These are phyloP conservation scores for Gentiana dahurica DNA, from an alignment of 257 asterid species.

Conservation along the genomic window DNA sequence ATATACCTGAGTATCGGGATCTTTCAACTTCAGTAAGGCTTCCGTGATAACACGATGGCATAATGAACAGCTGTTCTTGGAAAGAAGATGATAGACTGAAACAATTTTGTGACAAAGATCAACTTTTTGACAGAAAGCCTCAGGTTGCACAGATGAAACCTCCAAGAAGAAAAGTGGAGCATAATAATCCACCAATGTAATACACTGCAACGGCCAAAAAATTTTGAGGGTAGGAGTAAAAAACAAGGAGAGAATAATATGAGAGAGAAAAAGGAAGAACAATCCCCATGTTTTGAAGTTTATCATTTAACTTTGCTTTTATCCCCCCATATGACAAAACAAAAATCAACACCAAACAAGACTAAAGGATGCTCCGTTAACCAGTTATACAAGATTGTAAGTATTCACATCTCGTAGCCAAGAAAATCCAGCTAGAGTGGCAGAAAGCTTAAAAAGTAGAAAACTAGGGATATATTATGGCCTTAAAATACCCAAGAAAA, in stretches of 20 bases:
- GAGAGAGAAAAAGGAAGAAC: neutral
- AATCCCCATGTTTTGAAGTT: neutral
- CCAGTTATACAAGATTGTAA: too few relatives aligned
- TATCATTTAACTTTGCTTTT: neutral
- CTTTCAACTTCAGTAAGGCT: conserved; percentile 65
- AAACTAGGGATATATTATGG: neutral
- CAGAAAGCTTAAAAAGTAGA: too few relatives aligned
- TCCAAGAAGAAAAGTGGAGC: conserved; percentile 79
- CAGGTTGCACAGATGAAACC: conserved; percentile 43
- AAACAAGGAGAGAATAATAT: neutral
- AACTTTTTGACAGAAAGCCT: conserved; percentile 50
- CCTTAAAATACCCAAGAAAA: neutral
- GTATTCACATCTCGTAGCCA: too few relatives aligned
- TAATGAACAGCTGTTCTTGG: conserved; percentile 51
- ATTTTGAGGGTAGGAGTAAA: neutral
- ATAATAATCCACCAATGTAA: conserved; percentile 70
- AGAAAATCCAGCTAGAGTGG: too few relatives aligned
- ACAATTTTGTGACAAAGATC: conserved; percentile 44
- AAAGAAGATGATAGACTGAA: conserved; percentile 22
- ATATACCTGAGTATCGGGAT: conserved; percentile 82
- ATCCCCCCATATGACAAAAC: neutral
- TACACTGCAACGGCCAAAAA: conserved; percentile 45
- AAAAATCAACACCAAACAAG: neutral
- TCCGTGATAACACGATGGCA: conserved; percentile 68
- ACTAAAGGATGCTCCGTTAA: neutral